These are phyloP conservation scores for Rhodotorula sp. DNA, from an alignment of 1,284 basidiomycete species.

Conservation along the genomic window DNA sequence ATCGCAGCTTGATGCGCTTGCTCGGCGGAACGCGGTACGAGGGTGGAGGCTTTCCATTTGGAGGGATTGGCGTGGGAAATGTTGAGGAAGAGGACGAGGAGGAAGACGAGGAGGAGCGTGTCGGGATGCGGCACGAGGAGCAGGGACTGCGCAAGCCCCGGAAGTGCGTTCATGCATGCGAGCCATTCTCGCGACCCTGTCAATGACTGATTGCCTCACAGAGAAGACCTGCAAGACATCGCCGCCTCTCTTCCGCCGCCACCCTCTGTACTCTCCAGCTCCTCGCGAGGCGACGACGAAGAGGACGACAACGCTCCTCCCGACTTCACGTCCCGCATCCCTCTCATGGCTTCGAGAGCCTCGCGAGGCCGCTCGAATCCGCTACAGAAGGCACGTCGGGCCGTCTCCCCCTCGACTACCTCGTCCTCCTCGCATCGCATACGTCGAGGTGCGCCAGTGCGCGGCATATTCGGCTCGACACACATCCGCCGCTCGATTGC, in stretches of 20 bases:
- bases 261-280: slow-evolving; percentile 17
- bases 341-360: slow-evolving; percentile 8
- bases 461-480: slow-evolving; percentile 20
- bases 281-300: slow-evolving; percentile 17
- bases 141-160: background rate
- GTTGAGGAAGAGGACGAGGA: slow-evolving; percentile 13
- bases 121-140: background rate
- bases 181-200: background rate
- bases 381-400: background rate
- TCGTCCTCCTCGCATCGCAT: background rate
- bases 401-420: background rate
- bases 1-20: slow-evolving; percentile 32
- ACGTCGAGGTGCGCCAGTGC: background rate
- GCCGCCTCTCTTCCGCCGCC: slow-evolving; percentile 23
- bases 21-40: slow-evolving; percentile 35
- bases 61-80: slow-evolving; percentile 3
- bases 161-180: background rate
- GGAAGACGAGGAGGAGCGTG: background rate
- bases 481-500: background rate
- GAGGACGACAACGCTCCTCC: slow-evolving; percentile 37
- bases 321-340: slow-evolving; percentile 37
- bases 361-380: background rate
- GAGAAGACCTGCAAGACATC: slow-evolving; percentile 8
- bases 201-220: background rate
- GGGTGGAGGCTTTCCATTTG: slow-evolving; percentile 2